Percentiles rank a stretch among this genome's conserved stretches.
phyloP scores from a whole-genome alignment of 345 rosid genomes.

The Populus pruinosa region DNA sequence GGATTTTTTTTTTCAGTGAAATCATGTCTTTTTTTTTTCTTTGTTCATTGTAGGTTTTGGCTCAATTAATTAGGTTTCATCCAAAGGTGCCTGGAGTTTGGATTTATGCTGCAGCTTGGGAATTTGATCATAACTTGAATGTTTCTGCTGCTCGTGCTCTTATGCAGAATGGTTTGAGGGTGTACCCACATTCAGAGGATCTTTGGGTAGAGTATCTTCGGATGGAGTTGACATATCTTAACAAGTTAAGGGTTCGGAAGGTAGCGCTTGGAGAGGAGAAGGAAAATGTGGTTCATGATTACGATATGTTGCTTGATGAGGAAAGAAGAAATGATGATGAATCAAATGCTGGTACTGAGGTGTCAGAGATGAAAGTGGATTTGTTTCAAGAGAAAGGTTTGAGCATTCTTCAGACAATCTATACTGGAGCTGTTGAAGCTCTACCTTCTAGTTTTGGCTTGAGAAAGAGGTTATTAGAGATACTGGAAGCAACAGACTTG shows the following conservation, averaged over 20 bases:
- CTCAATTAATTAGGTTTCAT: slow-evolving; percentile 80
- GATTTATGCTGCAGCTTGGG: slow-evolving; percentile 99
- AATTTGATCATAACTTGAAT: slow-evolving; percentile 76
- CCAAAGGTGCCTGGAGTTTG: slow-evolving; percentile 81
- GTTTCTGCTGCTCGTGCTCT: slow-evolving; percentile 81
- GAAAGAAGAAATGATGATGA: slow-evolving; percentile 29
- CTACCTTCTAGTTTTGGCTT: slow-evolving; percentile 66
- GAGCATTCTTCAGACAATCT: slow-evolving; percentile 55
- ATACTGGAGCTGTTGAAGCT: slow-evolving; percentile 63
- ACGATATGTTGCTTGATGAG: slow-evolving; percentile 54
- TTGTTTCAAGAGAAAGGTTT: slow-evolving; percentile 64
- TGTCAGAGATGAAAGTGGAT: slow-evolving; percentile 42
- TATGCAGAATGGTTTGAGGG: slow-evolving; percentile 85
- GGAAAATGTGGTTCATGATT: slow-evolving; percentile 52
- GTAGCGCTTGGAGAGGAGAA: slow-evolving; percentile 76
- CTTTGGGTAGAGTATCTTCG: slow-evolving; percentile 90
- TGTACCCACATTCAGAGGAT: slow-evolving; percentile 73
- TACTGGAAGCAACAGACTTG: slow-evolving; percentile 65
- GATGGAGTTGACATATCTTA: slow-evolving; percentile 85
- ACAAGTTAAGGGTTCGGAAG: slow-evolving; percentile 77
- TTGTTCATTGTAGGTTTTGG: slow-evolving; percentile 48
- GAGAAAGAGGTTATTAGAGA: slow-evolving; percentile 70
- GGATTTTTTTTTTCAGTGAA: background rate
- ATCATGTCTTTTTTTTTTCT: background rate
- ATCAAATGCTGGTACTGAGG: slow-evolving; percentile 38